Base-by-base conservation (phyloP, 129 eudicot species). In the Dittrichia graveolens region DNA sequence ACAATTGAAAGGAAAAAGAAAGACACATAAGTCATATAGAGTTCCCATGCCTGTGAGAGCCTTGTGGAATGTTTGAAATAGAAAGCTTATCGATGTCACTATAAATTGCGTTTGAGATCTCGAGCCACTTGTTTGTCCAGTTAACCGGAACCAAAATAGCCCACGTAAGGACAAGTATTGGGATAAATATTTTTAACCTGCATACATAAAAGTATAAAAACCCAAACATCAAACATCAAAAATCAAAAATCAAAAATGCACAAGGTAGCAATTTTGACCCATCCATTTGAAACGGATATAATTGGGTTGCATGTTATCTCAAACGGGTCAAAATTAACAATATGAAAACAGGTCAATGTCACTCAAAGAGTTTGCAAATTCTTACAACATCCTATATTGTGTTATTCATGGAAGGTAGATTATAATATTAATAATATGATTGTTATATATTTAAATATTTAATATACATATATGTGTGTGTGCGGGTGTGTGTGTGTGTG, bases 151-250 rank as follows among this genome's bases (percentile, higher is more conserved):
- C 94, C 66, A 95, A 83, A 72, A 95, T 41, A 61, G 93, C 85
- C 82, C 87, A 88, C 0, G 97, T 83, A 53, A 91, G 83, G 78
- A 86, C 43, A 52, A 90, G 85, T 72, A 95, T 75, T 5, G 99
- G 99, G 72, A 90, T 71, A 88, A 95, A 95, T 58, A 95, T 86
- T 80, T 95, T 95, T 10, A 95, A 80, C 43, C 99, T 90, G 96
- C 83, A 83, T 63, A 62, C 48, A 64, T 44, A 62, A 7, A 63
- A 70, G 14, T 71, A 39, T 24, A 42, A 71, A 71, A 3, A 43
- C 46, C 9, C 8, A 58, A 46, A n/a, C 9, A 45, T 59, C 8
- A 43, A 41, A 38, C 5, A 39, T 35, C 8, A 45, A 9, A 14
- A 58, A 57, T 15, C 40, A 40, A 16, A 24, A 24, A 24, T 24